phyloP scores from a whole-genome alignment of 768 basidiomycete genomes.

The Suillus placidus region DNA sequence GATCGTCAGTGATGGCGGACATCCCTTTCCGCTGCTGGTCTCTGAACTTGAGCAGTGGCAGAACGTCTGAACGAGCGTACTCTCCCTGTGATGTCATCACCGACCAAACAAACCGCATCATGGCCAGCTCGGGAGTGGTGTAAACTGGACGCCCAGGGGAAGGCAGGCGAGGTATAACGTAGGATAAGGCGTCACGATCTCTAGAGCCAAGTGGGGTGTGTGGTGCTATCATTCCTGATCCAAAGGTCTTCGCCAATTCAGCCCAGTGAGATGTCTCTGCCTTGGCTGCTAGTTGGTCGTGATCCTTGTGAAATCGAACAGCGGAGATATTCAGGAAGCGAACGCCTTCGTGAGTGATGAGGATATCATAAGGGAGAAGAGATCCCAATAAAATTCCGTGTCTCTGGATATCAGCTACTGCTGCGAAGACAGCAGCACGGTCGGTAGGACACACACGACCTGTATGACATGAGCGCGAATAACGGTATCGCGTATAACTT shows the following conservation, averaged over 20 bases:
- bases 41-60: conserved; percentile 2
- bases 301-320: conserved; percentile 23
- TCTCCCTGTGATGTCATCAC: conserved; percentile 18
- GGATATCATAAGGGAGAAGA: conserved; percentile 26
- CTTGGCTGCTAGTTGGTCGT: conserved; percentile 27
- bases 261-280: conserved; percentile 23
- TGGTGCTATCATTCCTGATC: conserved; percentile 6
- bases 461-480: conserved; percentile 18
- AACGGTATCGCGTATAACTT: not conserved
- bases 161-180: conserved; percentile 31
- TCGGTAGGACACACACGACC: conserved; percentile 27
- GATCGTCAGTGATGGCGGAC: not conserved
- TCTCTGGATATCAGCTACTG: conserved; percentile 34
- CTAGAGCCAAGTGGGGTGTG: not conserved
- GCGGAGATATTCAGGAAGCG: conserved; percentile 28
- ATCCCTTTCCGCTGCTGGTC: not conserved
- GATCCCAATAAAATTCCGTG: conserved; percentile 27
- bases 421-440: conserved; percentile 31
- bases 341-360: conserved; percentile 32
- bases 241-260: conserved; percentile 24
- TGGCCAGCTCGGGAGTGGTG: conserved; percentile 20
- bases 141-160: conserved; percentile 24
- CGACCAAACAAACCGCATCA: conserved; percentile 27
- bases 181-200: conserved; percentile 15
- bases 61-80: not conserved